Percentiles rank a stretch among this genome's conserved stretches.
Conservation (phyloP, 768 basidiomycete species). For the Pulveroboletus sp. region DNA sequence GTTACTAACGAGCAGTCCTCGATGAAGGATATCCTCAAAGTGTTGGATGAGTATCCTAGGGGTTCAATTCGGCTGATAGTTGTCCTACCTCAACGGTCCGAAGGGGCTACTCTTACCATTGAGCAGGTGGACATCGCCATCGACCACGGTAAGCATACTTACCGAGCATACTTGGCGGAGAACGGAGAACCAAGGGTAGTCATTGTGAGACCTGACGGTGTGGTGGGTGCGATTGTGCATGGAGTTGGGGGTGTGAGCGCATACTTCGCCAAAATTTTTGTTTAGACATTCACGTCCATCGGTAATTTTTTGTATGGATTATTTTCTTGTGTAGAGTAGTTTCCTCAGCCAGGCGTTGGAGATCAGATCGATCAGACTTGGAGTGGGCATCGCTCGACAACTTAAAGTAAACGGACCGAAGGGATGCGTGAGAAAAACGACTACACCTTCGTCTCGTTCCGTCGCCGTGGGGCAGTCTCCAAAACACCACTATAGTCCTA, state of each 20-base stretch:
- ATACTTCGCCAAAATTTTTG: conserved; percentile 21
- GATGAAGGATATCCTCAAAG: conserved; percentile 6
- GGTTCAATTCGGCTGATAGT: conserved; percentile 7
- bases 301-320: no score
- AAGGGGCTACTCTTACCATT: background rate
- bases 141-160: conserved; percentile 38
- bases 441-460: no score
- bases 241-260: conserved; percentile 14
- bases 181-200: conserved; percentile 32
- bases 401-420: no score
- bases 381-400: no score
- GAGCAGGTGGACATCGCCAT: conserved; percentile 32
- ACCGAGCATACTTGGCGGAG: conserved; percentile 34
- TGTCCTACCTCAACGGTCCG: conserved; percentile 10
- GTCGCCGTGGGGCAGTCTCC: no score
- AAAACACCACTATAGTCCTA: no score
- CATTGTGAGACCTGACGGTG: conserved; percentile 45
- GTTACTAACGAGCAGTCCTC: conserved; percentile 15
- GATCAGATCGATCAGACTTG: no score
- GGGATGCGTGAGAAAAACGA: no score
- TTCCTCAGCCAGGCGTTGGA: no score
- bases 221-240: conserved; percentile 33
- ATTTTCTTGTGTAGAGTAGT: no score
- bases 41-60: conserved; percentile 4
- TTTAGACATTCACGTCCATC: no score